Base-by-base conservation (phyloP, 768 basidiomycete genomes). In the Butyriboletus loyo region DNA sequence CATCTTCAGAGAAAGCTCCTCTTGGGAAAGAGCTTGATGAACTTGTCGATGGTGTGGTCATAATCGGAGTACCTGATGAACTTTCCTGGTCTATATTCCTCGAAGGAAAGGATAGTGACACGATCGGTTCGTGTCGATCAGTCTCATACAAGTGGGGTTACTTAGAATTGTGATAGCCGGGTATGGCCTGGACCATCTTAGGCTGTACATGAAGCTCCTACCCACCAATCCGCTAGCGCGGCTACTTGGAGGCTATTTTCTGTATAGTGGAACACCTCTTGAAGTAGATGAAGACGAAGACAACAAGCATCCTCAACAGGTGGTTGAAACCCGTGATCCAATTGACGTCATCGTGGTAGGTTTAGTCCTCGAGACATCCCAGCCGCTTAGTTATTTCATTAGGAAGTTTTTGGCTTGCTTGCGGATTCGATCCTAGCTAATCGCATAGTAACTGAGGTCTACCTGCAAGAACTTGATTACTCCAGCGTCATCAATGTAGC, bases 71-170 rank as follows among this genome's bases (percentile, higher is more conserved):
- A 9, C 80, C 84, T 0, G 87, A 97, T 60, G 86, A 91, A 62
- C 66, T 86, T 24, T 92, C 89, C 1, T 99, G 97, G 96, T 76
- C 72, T 25, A 67, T 88, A 4, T 83, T 78, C 55, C 74, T 98
- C 39, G 92, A 98, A 62, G 79, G 82, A 55, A 80, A 74, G 49
- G 86, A 98, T 64, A 77, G 73, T 35, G 83, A 82, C 25, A 75
- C 76, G 6, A 74, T 90, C 8, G 79, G 92, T 92, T 63, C 62
- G 82, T 68, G 17, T 45, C 55, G n/a, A 53, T 55, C 19, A 41
- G 13, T 34, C 34, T 47, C 49, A 5, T 44, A 10, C 28, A 30
- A 22, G n/a, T 24, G 7, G 32, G 24, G 10, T 37, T 37, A 21
- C 45, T 58, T 14, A 52, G 22, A 50, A 55, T 31, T 31, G 13